A percentile compares a stretch with the other conserved stretches of the same genome.
Evolutionary conservation across 2,329 filamentous ascomycete species (phyloP).

Genomic region (Clonostachys chloroleuca): DNA sequence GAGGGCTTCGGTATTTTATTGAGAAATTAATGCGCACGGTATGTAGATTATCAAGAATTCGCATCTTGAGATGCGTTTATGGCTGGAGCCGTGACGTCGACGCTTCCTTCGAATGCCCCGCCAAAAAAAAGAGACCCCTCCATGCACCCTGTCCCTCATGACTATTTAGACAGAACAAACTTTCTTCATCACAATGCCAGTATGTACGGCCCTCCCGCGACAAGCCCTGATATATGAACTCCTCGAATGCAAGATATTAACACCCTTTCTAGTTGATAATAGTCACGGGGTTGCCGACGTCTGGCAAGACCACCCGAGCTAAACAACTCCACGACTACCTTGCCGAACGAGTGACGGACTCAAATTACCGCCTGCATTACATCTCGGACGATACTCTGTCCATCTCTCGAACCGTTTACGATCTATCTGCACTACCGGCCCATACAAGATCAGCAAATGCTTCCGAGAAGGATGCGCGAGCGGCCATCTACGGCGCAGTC

Average conservation of each 20-base stretch:
- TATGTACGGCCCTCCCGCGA: background rate
- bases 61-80: no score
- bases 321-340: slow-evolving; percentile 64
- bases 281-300: slow-evolving; percentile 62
- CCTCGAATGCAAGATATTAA: no score
- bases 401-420: slow-evolving; percentile 68
- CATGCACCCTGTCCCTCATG: background rate
- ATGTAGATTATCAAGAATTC: no score
- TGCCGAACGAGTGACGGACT: slow-evolving; percentile 44
- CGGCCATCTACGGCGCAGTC: slow-evolving; percentile 70
- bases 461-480: slow-evolving; percentile 77
- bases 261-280: slow-evolving; percentile 52
- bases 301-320: slow-evolving; percentile 64
- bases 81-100: background rate
- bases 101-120: background rate
- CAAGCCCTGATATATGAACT: no score
- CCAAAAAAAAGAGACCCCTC: background rate
- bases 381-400: slow-evolving; percentile 70
- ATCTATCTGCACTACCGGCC: slow-evolving; percentile 52
- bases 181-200: slow-evolving; percentile 1
- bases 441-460: slow-evolving; percentile 67
- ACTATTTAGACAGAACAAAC: background rate
- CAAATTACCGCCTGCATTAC: slow-evolving; percentile 63
- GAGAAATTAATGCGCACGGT: no score
- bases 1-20: no score